Base-by-base conservation (phyloP, 2,329 filamentous ascomycete genomes). In the Immersiporthe knoxdaviesiana region DNA sequence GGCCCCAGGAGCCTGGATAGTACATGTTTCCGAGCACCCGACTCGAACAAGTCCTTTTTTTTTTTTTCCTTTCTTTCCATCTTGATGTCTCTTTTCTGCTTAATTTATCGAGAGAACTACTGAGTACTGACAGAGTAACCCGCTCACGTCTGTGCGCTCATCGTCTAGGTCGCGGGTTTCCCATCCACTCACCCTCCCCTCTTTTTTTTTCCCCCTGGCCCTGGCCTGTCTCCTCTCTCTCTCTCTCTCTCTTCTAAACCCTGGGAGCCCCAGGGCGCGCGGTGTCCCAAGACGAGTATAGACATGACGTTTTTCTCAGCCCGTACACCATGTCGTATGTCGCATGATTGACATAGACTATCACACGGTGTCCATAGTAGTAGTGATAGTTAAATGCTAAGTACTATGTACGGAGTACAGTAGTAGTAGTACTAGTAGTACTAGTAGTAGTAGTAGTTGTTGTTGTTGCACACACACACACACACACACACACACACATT, bases 261-360 rank as follows among this genome's bases (percentile, higher is more conserved):
- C 54, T 27, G 35, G 30, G 30, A 30, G n/a, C 14, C 56, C 32
- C 16, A 18, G 21, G 56, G 56, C 56, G 56, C 56, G 56, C 56
- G 56, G 56, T 59, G 5, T 59, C 56, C 56, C 56, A 59, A 59
- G 56, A 59, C 30, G 56, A 59, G 44, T 32, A 59, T 37, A 18
- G 56, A 32, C 56, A 32, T 37, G 32, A 59, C 56, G 56, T 35
- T 32, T 35, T 27, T 11, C 24, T 16, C 24, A 27, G 24, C 24
- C 52, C 11, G 56, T n/a, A 59, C 32, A 30, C 56, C 7, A 59
- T n/a, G 56, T 32, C 32, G 56, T 59, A 37, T 59, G 32, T 32
- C 56, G 56, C 56, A 59, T 59, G 56, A 59, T 59, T 16, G 32
- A 47, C 44, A 47, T 30, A 59, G 18, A 37, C 56, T 30, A 59